Evolutionary conservation across 148 eudicot species (phyloP).

Genomic region (Tetragonia tetragonoides): DNA sequence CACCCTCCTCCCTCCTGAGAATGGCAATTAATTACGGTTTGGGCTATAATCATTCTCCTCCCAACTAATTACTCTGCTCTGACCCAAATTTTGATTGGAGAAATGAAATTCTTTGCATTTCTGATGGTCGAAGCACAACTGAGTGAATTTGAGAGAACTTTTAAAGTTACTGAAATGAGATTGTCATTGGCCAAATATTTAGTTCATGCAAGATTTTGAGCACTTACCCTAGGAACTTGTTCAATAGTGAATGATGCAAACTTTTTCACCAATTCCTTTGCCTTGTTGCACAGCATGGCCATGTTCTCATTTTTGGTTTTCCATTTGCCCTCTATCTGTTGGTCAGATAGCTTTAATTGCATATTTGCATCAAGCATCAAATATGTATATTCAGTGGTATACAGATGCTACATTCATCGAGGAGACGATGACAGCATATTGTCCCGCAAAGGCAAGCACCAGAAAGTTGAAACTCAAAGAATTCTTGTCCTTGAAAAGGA

Average conservation of each 20-base stretch:
- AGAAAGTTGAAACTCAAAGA: too few species aligned
- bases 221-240: constrained; percentile 68
- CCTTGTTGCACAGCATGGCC: constrained; percentile 76
- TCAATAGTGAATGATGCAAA: constrained; percentile 57
- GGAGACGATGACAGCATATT: too few species aligned
- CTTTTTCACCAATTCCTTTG: constrained; percentile 54
- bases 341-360: not conserved
- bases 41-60: not conserved
- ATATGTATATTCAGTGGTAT: not conserved
- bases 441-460: too few species aligned
- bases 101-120: too few species aligned
- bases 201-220: not conserved
- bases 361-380: too few species aligned
- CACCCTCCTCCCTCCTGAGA: not conserved
- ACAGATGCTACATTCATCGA: not conserved
- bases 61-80: not conserved
- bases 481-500: not conserved
- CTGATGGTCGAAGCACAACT: too few species aligned
- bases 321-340: constrained; percentile 79
- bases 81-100: too few species aligned
- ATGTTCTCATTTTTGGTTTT: constrained; percentile 71
- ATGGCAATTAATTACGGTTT: not conserved
- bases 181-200: not conserved
- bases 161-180: not conserved
- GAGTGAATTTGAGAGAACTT: not conserved